Evolutionary conservation across 768 basidiomycete species (phyloP), one percentile per base, ranked within the genome.

Genomic region (Austroboletus festivus): DNA sequence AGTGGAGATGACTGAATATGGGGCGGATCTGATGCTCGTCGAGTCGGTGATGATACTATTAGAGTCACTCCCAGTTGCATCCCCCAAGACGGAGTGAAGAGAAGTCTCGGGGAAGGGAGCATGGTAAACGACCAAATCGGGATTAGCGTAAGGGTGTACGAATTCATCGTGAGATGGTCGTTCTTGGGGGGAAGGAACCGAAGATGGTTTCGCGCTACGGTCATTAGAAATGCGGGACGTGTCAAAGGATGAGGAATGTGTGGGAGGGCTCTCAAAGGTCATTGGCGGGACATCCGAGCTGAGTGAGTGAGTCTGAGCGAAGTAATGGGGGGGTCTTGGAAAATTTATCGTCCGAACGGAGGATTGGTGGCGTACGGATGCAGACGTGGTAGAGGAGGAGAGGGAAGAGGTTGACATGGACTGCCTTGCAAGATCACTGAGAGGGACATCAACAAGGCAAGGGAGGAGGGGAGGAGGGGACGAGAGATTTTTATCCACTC

Each of bases 101-200:
- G 67, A 61, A 47, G 55, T 56, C 40, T 61, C 53, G 22, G 60
- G 57, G 46, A 57, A 56, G 41, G 70, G 70, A 38, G 71, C 56
- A 46, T 72, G 62, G 42, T 70, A 64, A 31, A 69, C 41, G 26
- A 77, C 78, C 38, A 86, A 70, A 52, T 89, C 84, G 8, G 88
- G 87, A 57, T 90, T 89, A 44, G 89, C 89, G 62, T 89, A 91
- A 22, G 89, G 89, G 68, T 91, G 89, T 33, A 77, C 59, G 47
- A 71, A 74, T 16, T 70, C 67, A 18, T 62, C 56, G 7, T 48
- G 62, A 44, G 65, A 57, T 31, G 52, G 49, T 33, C 62, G 71
- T 53, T 74, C 74, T 51, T 70, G 71, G 35, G 62, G 59, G 48
- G 62, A 65, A 54, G 61, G 58, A 16, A 56, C 48, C 38, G 54